Base-by-base conservation (phyloP, 805 yeast genomes). In the Ogataea dorogensis region DNA sequence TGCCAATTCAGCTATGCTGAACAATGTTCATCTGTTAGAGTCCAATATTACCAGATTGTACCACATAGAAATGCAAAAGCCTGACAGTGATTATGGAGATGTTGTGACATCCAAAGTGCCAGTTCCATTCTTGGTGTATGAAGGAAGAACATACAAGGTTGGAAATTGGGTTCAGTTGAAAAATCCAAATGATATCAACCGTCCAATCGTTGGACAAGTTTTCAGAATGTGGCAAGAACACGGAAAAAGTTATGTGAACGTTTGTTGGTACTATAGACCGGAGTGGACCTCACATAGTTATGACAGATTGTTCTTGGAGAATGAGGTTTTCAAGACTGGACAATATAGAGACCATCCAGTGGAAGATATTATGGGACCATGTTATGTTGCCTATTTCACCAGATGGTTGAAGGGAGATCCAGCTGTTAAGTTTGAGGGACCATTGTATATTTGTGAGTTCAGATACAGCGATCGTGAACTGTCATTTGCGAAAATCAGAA, bases 181-280 rank as follows among this genome's bases (percentile, higher is more conserved):
- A 47, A 93, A 93, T 56, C 87, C 88, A 13, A 89, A 88, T 59
- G 97, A 91, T 61, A 79, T 83, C 2, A 72, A 80, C 18, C 85
- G 86, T 58, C 98, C 98, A 11, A 89, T 89, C 14, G 86, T 88
- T 22, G 96, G 94, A 11, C 98, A 93, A 62, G 76, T 93, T 18
- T 93, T 91, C 66, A 75, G 96, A 53, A 75, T 93, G 43, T 93
- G 98, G 98, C 77, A 81, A 42, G 94, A 88, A 46, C 94, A 89
- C 37, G 76, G 77, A 7, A 79, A 81, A 51, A 75, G 81, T 43
- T 89, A 89, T 79, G 75, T 89, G 55, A 91, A 93, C 58, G 95
- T 86, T 24, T 93, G 98, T 67, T 93, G 98, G 98, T 93, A 91
- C 63, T 83, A 86, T 54, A 78, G 98, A 50, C 96, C 98, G 1